phyloP scores from a whole-genome alignment of 371 early-diverging fungal genomes.

The Rhizopus stolonifer region DNA sequence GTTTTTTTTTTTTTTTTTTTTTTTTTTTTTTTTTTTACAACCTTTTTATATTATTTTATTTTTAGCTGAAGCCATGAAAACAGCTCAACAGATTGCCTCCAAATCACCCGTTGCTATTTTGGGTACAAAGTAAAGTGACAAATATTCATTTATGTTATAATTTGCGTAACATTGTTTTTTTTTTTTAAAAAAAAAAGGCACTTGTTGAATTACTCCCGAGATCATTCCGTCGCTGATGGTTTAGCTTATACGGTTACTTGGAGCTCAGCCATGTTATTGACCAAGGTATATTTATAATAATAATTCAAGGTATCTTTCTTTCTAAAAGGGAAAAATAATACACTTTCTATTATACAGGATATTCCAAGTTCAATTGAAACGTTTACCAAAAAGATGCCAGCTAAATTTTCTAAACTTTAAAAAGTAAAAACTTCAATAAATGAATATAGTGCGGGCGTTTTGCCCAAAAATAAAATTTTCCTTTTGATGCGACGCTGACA shows the following conservation, averaged over 20 bases:
- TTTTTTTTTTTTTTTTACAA: background rate
- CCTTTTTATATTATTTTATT: background rate
- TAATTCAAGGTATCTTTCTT: no score
- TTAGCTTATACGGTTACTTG: slow-evolving; percentile 86
- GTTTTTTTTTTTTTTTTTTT: background rate
- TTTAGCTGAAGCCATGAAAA: slow-evolving; percentile 63
- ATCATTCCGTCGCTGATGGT: slow-evolving; percentile 88
- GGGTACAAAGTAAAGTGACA: slow-evolving; percentile 78
- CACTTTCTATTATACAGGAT: slow-evolving; percentile 41
- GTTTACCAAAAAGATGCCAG: slow-evolving; percentile 55
- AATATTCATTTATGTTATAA: background rate
- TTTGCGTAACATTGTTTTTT: background rate
- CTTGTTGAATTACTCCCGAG: slow-evolving; percentile 84
- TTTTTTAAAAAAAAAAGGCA: slow-evolving; percentile 38
- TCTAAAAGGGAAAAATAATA: no score
- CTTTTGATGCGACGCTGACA: no score
- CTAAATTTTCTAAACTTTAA: slow-evolving; percentile 61
- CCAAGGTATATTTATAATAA: slow-evolving; percentile 46
- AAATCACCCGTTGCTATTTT: slow-evolving; percentile 90
- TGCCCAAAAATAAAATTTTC: no score
- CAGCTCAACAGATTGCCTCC: slow-evolving; percentile 75
- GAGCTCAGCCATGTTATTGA: slow-evolving; percentile 82
- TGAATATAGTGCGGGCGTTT: no score
- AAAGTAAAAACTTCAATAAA: no score
- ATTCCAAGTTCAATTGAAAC: slow-evolving; percentile 57